These are phyloP conservation scores for Logfia minima DNA, from an alignment of 129 eudicot species.

Conservation along the genomic window DNA sequence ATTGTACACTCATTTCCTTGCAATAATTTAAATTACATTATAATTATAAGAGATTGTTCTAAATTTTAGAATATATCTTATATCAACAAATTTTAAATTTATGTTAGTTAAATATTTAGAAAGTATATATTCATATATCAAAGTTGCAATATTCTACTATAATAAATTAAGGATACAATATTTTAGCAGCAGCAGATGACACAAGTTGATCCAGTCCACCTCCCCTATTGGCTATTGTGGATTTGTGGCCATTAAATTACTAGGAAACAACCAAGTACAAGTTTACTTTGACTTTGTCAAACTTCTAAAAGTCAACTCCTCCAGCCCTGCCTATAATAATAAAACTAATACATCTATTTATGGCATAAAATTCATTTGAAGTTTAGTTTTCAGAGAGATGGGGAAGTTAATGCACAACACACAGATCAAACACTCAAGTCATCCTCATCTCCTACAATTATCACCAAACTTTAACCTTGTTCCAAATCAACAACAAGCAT, in stretches of 20 bases:
- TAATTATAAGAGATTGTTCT: background rate
- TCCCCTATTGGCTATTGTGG: constrained; percentile 3
- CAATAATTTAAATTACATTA: no score
- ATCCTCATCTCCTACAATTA: constrained; percentile 49
- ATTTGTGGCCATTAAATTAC: background rate
- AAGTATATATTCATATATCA: no score
- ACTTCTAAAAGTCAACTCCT: constrained; percentile 19
- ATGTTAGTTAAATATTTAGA: background rate
- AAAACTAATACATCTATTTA: background rate
- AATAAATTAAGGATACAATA: background rate
- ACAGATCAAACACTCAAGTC: constrained; percentile 51
- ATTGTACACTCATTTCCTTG: background rate
- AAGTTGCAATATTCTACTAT: background rate
- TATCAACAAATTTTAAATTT: no score
- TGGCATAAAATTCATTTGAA: background rate
- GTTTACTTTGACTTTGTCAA: constrained; percentile 29
- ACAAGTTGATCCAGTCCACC: background rate
- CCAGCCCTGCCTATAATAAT: constrained; percentile 21
- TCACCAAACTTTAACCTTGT: constrained; percentile 14
- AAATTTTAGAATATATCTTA: no score
- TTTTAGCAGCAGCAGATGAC: background rate
- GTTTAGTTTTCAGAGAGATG: constrained; percentile 8
- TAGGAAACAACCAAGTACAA: constrained; percentile 12
- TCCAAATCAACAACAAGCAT: background rate
- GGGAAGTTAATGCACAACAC: constrained; percentile 40